These are phyloP conservation scores for Lycium barbarum DNA, from an alignment of 257 asterid genomes.

Conservation along the genomic window DNA sequence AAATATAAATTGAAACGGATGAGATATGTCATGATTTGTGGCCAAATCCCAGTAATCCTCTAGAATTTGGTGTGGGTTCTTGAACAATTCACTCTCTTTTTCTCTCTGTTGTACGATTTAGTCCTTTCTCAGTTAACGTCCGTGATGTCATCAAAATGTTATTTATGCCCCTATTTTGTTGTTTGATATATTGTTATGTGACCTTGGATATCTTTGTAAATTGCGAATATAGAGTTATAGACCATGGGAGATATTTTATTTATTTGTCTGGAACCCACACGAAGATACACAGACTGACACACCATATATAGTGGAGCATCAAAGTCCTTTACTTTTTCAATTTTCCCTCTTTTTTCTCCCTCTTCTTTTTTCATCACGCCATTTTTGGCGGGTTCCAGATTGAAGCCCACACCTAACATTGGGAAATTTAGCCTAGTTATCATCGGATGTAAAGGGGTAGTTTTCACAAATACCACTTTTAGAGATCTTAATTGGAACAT, in stretches of 20 bases:
- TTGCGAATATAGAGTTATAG: not conserved
- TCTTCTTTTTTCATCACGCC: not conserved
- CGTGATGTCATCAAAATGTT: not conserved
- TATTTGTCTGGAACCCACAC: constrained; percentile 9
- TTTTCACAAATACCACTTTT: too few species aligned
- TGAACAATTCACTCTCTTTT: not conserved
- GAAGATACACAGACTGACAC: constrained; percentile 21
- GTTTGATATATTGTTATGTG: not conserved
- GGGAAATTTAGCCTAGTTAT: not conserved
- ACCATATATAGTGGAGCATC: not conserved
- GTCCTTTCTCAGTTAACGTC: not conserved
- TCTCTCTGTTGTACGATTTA: not conserved
- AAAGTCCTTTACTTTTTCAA: not conserved
- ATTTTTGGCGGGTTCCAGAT: constrained; percentile 22
- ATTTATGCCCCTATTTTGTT: not conserved
- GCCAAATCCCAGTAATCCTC: too few species aligned
- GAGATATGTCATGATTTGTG: too few species aligned
- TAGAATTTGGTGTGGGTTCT: not conserved
- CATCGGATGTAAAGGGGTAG: too few species aligned
- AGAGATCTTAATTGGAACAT: too few species aligned
- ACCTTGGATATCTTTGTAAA: not conserved
- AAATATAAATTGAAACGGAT: too few species aligned
- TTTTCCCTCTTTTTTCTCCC: not conserved
- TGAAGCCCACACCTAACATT: not conserved
- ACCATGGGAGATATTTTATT: not conserved